These are phyloP conservation scores for Trifolium dubium DNA, from an alignment of 306 rosid species.

Conservation along the genomic window DNA sequence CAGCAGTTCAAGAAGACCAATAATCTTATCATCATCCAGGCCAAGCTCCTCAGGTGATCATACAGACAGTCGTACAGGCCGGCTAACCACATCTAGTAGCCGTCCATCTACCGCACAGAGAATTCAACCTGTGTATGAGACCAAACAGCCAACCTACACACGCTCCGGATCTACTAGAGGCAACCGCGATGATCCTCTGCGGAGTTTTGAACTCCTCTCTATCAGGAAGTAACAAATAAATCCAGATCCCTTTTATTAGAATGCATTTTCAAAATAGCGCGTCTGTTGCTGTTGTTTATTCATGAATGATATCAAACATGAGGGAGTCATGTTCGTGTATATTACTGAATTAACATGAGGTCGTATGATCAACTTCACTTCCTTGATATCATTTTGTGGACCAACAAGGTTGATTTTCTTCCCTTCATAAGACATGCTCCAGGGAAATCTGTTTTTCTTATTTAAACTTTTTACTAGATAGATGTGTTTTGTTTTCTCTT, in stretches of 20 bases:
- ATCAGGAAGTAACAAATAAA: conserved; percentile 70
- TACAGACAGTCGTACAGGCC: conserved; percentile 66
- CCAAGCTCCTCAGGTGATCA: conserved; percentile 84
- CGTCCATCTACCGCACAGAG: conserved; percentile 70
- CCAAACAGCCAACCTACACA: conserved; percentile 56
- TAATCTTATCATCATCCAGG: conserved; percentile 63
- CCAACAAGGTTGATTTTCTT: conserved; percentile 29
- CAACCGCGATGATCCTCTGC: conserved; percentile 82
- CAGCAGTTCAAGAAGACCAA: conserved; percentile 82
- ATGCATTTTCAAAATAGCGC: conserved; percentile 38
- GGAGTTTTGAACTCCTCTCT: conserved; percentile 92
- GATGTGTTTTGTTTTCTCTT: conserved; percentile 14
- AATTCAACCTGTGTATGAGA: conserved; percentile 53
- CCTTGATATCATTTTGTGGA: conserved; percentile 40
- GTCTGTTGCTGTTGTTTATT: conserved; percentile 34
- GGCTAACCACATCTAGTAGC: conserved; percentile 60
- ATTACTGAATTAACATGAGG: conserved; percentile 40
- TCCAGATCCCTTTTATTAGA: conserved; percentile 15
- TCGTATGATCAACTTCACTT: conserved; percentile 40
- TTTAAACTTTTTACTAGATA: conserved; percentile 12
- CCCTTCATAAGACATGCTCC: conserved; percentile 42
- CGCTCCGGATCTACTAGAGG: conserved; percentile 64
- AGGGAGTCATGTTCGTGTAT: conserved; percentile 52
- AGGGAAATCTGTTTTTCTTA: conserved; percentile 35
- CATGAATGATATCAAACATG: conserved; percentile 42